Conservation (phyloP, 257 asterid genomes). For the Leonotis leonurus region DNA sequence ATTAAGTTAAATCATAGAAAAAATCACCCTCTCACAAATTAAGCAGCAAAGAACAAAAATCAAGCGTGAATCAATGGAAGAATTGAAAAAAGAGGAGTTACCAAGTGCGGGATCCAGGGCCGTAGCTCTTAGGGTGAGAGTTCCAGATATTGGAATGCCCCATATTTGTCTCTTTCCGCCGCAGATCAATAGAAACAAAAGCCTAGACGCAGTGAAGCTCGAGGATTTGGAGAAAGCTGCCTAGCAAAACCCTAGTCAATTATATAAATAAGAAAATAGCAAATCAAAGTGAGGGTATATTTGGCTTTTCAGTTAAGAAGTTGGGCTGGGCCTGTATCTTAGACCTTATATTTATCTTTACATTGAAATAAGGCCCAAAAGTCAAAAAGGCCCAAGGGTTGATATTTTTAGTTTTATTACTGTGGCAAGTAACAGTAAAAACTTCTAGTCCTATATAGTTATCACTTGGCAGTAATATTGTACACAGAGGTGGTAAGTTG, state of each 20-base stretch:
- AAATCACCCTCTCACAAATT: not conserved
- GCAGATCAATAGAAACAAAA: not conserved
- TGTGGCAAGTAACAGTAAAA: too few species aligned
- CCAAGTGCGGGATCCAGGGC: slow-evolving; percentile 60
- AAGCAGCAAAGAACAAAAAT: not conserved
- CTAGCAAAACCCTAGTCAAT: slow-evolving; percentile 13
- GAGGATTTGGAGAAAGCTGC: not conserved
- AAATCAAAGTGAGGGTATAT: not conserved
- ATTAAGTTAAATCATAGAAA: not conserved
- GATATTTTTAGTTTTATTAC: too few species aligned
- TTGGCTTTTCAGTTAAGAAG: too few species aligned
- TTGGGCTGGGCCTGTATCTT: too few species aligned
- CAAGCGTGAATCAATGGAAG: not conserved
- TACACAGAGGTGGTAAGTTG: not conserved
- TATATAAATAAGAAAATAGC: too few species aligned
- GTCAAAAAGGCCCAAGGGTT: too few species aligned
- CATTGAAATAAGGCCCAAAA: too few species aligned
- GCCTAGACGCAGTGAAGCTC: not conserved
- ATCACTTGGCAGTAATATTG: too few species aligned
- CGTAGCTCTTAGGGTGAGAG: slow-evolving; percentile 50
- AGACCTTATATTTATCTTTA: too few species aligned
- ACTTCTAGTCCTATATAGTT: too few species aligned
- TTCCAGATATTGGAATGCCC: slow-evolving; percentile 53
- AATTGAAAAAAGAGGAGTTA: not conserved
- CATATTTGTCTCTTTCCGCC: slow-evolving; percentile 22